Conservation (phyloP, 345 rosid genomes). For the Moringa oleifera region DNA sequence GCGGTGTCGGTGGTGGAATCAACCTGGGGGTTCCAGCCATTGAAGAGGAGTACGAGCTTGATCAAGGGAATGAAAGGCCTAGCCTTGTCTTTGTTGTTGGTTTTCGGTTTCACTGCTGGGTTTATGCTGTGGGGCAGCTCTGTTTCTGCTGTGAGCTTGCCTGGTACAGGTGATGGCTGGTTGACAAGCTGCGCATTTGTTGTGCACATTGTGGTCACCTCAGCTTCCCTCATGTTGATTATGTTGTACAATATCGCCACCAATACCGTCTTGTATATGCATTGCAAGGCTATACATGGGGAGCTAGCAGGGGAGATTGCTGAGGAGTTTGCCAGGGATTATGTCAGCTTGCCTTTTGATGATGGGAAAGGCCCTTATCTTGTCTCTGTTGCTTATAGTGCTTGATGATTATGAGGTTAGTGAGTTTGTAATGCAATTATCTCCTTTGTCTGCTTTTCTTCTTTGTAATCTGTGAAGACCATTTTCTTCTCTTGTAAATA, state of each 20-base stretch:
- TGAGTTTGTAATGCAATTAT: neutral
- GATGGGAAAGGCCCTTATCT: constrained; percentile 66
- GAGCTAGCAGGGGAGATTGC: constrained; percentile 75
- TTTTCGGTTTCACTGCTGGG: constrained; percentile 22
- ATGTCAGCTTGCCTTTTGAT: constrained; percentile 71
- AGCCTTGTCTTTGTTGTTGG: constrained; percentile 30
- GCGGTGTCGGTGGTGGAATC: constrained; percentile 65
- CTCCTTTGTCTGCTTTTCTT: neutral
- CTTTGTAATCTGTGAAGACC: neutral
- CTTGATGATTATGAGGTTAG: constrained; percentile 6
- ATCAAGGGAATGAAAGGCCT: constrained; percentile 44
- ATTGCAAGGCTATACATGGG: constrained; percentile 61
- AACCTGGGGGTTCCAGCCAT: constrained; percentile 54
- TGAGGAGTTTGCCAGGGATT: constrained; percentile 58
- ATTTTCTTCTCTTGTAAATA: neutral
- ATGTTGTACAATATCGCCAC: constrained; percentile 45
- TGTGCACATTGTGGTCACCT: constrained; percentile 36
- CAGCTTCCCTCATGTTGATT: constrained; percentile 28
- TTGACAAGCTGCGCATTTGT: constrained; percentile 46
- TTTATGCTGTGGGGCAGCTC: constrained; percentile 25
- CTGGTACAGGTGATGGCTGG: constrained; percentile 11
- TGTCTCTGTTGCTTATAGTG: constrained; percentile 33
- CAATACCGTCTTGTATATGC: constrained; percentile 52
- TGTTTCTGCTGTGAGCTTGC: constrained; percentile 9
- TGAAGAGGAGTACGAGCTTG: constrained; percentile 50